Base-by-base conservation (phyloP, 768 basidiomycete genomes). In the Crucibulum laeve region DNA sequence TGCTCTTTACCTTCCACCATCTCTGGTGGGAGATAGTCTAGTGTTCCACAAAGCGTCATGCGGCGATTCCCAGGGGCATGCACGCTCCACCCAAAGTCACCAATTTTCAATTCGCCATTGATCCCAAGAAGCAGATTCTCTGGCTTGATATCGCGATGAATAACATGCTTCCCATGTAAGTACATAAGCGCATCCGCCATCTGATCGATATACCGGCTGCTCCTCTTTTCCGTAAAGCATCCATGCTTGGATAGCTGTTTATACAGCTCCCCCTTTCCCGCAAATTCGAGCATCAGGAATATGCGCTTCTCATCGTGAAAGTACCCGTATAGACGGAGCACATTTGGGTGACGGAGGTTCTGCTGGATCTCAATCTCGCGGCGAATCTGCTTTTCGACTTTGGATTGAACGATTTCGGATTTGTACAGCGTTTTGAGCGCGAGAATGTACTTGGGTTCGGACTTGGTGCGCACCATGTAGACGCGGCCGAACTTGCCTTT, bases 401-500 rank as follows among this genome's bases (percentile, higher is more conserved):
- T 82, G 49, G 83, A 83, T 53, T 87, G 76, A 36, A 98, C 81
- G 57, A 99, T 87, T 66, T 99, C 96, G 42, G 87, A 86, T 69
- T 98, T 99, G 76, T 94, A 94, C 44, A 97, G 74, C 49, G 90
- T 93, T 67, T 98, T 98, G 65, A 98, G 82, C 18, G 95, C 95
- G 55, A 98, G 81, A 59, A 97, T 95, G 71, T 89, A 98, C 47
- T 84, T 80, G 1, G 93, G 91, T 46, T 84, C 78, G 47, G 70
- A 63, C 62, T 94, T 95, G 15, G 95, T 97, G 40, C 94, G 82
- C 35, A 95, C 92, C 85, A 98, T 94, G 72, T 99, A 98, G 19
- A 99, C 96, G 2, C 92, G 87, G 1, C 96, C 96, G 54, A 98
- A 99, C 69, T 98, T 98, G 36, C 96, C 96, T 62, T 98, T 97